These are phyloP conservation scores for Chrysosporium queenslandicum DNA, from an alignment of 2,329 filamentous ascomycete species.

Conservation along the genomic window DNA sequence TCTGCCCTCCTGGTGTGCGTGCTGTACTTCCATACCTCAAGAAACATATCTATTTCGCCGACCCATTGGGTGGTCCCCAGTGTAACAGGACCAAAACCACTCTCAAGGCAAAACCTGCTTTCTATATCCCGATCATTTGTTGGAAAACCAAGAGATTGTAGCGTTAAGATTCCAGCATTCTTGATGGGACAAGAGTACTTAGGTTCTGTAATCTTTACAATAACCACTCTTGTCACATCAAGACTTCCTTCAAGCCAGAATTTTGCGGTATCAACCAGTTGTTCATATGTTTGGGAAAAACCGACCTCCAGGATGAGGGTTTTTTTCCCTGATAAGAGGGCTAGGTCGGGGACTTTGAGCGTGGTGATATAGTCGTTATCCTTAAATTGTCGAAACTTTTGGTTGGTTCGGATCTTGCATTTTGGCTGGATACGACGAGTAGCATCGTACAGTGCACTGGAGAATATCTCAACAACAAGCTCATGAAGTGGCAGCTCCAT, in stretches of 20 bases:
- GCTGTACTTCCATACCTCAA: conserved; percentile 4
- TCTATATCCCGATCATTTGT: background rate
- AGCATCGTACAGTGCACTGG: background rate
- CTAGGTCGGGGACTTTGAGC: background rate
- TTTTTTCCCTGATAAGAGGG: conserved; percentile 1
- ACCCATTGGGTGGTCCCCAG: conserved; percentile 4
- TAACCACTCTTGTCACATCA: conserved; percentile 1
- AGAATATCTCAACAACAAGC: conserved; percentile 5
- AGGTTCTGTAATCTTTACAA: conserved; percentile 3
- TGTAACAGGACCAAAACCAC: conserved; percentile 2
- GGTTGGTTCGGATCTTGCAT: background rate
- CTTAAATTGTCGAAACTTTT: background rate
- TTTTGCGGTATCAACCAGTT: background rate
- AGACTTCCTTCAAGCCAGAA: conserved; percentile 5
- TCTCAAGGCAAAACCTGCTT: conserved; percentile 1
- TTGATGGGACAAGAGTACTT: background rate
- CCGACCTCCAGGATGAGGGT: background rate
- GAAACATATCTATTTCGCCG: conserved; percentile 2
- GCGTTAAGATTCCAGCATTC: background rate
- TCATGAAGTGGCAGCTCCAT: background rate
- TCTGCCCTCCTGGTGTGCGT: background rate
- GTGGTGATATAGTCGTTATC: background rate
- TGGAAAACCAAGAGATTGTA: conserved; percentile 2
- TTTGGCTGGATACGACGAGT: background rate
- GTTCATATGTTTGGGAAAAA: background rate